phyloP scores from a whole-genome alignment of 2,329 filamentous ascomycete genomes.

The Ophidiomyces ophidiicola region DNA sequence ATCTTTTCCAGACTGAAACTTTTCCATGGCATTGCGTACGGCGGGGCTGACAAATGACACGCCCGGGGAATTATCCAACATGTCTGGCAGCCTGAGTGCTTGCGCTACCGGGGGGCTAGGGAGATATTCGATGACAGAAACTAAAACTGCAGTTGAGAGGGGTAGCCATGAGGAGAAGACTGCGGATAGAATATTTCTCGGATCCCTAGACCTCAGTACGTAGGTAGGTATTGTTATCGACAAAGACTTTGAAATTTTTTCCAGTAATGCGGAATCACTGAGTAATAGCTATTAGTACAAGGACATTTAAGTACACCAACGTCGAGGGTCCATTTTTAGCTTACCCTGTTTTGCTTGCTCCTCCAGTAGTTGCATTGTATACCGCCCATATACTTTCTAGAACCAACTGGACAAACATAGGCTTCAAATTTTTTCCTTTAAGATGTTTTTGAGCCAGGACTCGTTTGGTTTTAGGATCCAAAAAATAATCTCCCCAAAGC shows the following conservation, averaged over 20 bases:
- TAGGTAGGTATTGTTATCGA: slow-evolving; percentile 75
- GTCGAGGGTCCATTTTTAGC: too few relatives aligned
- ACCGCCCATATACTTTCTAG: slow-evolving; percentile 93
- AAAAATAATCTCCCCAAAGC: slow-evolving; percentile 90
- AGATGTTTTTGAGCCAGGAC: slow-evolving; percentile 82
- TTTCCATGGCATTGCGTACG: slow-evolving; percentile 67
- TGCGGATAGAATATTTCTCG: slow-evolving; percentile 68
- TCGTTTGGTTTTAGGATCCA: slow-evolving; percentile 94
- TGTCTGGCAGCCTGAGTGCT: slow-evolving; percentile 61
- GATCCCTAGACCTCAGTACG: slow-evolving; percentile 69
- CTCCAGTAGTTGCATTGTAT: slow-evolving; percentile 78
- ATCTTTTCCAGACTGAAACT: slow-evolving; percentile 57
- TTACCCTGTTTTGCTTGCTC: slow-evolving; percentile 67
- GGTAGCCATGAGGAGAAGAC: slow-evolving; percentile 86
- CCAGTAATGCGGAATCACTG: slow-evolving; percentile 64
- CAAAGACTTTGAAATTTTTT: slow-evolving; percentile 91
- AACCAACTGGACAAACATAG: slow-evolving; percentile 94
- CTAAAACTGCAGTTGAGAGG: slow-evolving; percentile 78
- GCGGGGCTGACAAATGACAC: slow-evolving; percentile 54
- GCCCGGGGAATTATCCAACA: slow-evolving; percentile 71
- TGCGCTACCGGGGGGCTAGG: slow-evolving; percentile 76
- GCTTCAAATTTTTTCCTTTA: slow-evolving; percentile 81
- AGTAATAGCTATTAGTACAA: slow-evolving; percentile 23
- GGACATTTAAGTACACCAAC: slow-evolving; percentile 12
- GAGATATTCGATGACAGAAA: slow-evolving; percentile 86